phyloP scores from a whole-genome alignment of 176 grass and related monocot genomes.

The Avena sativa region DNA sequence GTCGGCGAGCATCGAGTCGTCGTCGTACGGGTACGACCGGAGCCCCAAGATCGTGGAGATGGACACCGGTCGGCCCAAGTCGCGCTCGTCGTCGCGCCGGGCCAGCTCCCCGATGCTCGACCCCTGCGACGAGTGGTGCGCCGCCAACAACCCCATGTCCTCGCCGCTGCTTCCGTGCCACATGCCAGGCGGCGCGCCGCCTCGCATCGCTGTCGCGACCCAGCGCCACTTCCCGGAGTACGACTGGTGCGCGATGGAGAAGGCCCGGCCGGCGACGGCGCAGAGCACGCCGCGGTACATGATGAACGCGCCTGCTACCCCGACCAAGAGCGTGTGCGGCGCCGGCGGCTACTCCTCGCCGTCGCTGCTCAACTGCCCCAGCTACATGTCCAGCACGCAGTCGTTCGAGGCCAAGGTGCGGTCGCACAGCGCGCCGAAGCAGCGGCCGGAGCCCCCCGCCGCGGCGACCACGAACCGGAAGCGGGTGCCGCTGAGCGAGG shows the following conservation, averaged over 20 bases:
- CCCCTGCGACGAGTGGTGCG: constrained; percentile 49
- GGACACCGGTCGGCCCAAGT: constrained; percentile 80
- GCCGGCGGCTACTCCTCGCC: constrained; percentile 37
- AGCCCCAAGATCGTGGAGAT: constrained; percentile 98
- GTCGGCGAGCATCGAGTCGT: constrained; percentile 78
- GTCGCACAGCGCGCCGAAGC: constrained; percentile 95
- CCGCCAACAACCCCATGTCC: constrained; percentile 30
- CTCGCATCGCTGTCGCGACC: constrained; percentile 61
- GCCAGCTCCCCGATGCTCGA: constrained; percentile 54
- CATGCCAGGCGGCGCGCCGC: constrained; percentile 28
- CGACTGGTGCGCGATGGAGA: constrained; percentile 68
- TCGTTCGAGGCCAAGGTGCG: constrained; percentile 93
- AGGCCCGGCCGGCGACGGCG: constrained; percentile 79
- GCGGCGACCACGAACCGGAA: constrained; percentile 44
- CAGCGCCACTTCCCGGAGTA: constrained; percentile 56
- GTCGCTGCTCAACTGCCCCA: constrained; percentile 51
- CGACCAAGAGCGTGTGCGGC: constrained; percentile 67
- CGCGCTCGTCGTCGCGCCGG: constrained; percentile 73
- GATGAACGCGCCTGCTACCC: constrained; percentile 57
- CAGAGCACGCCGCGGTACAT: constrained; percentile 87
- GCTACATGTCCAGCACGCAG: constrained; percentile 93
- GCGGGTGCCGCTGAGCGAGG: constrained; percentile 80
- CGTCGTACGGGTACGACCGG: constrained; percentile 70
- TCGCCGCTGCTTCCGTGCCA: constrained; percentile 54
- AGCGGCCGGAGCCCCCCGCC: constrained; percentile 50